Conservation (phyloP, 371 early-diverging fungal species). For the Mucor indicus region DNA sequence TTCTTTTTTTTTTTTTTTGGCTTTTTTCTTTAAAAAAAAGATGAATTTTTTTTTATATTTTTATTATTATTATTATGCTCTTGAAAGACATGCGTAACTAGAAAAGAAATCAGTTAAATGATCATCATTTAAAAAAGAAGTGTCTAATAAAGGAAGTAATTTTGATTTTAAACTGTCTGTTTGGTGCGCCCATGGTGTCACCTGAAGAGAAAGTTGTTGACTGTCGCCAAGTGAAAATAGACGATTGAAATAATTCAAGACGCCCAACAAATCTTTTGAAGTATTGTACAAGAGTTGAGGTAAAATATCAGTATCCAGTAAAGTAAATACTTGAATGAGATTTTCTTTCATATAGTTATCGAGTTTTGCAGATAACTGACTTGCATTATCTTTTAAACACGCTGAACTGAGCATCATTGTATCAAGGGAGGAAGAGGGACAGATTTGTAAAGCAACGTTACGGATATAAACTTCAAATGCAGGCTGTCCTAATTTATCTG, state of each 20-base stretch:
- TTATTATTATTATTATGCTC: conserved; percentile 10
- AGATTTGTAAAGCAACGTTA: conserved; percentile 12
- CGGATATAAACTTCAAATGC: conserved; percentile 29
- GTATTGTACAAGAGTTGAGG: conserved; percentile 20
- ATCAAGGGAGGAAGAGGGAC: neutral
- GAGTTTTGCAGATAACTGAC: conserved; percentile 9
- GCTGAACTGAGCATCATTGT: neutral
- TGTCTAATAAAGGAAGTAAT: conserved; percentile 14
- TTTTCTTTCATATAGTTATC: conserved; percentile 16
- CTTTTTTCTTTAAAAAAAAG: too few species aligned
- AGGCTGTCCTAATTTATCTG: conserved; percentile 30
- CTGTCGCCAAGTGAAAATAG: conserved; percentile 10
- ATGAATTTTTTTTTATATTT: too few species aligned
- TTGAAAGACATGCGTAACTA: conserved; percentile 21
- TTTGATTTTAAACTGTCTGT: conserved; percentile 5
- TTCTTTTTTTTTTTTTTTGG: too few species aligned
- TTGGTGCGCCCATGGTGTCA: conserved; percentile 20
- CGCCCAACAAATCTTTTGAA: conserved; percentile 15
- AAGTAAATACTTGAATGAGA: conserved; percentile 10
- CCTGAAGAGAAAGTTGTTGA: conserved; percentile 17
- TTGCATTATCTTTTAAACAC: conserved; percentile 18
- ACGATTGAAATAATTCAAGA: conserved; percentile 24
- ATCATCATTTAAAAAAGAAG: conserved; percentile 9
- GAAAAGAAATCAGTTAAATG: conserved; percentile 21
- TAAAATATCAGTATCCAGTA: conserved; percentile 15